phyloP scores from a whole-genome alignment of 257 asterid genomes.

The Gentiana dahurica region DNA sequence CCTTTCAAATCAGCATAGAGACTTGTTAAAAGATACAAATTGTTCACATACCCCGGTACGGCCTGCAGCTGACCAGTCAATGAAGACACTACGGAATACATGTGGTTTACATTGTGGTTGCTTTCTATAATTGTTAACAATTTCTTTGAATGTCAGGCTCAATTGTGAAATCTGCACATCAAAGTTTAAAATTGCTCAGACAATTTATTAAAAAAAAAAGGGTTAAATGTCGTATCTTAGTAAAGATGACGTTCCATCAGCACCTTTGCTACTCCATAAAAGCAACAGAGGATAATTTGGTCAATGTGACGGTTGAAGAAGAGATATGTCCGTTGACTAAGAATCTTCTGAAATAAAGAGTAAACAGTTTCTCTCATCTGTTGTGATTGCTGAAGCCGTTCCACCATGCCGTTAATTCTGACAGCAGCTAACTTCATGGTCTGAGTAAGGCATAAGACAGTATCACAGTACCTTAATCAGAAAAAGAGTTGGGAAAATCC shows the following conservation, averaged over 20 bases:
- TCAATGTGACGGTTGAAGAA: constrained; percentile 90
- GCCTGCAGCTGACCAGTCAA: constrained; percentile 31
- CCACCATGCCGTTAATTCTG: constrained; percentile 95
- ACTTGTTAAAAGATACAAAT: constrained; percentile 11
- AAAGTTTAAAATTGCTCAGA: constrained; percentile 11
- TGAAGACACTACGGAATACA: constrained; percentile 35
- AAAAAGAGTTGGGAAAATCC: background rate
- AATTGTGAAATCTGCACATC: constrained; percentile 61
- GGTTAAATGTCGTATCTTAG: background rate
- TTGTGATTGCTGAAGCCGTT: constrained; percentile 83
- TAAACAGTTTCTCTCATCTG: constrained; percentile 72
- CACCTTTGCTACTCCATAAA: constrained; percentile 98
- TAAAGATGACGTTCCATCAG: background rate
- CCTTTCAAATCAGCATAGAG: constrained; percentile 9
- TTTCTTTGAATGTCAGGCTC: constrained; percentile 35
- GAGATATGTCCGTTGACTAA: constrained; percentile 57
- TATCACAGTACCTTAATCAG: background rate
- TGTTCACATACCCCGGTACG: constrained; percentile 30
- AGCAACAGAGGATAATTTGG: constrained; percentile 93
- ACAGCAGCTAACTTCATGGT: constrained; percentile 93
- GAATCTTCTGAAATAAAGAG: constrained; percentile 86
- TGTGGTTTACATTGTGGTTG: constrained; percentile 44
- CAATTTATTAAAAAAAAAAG: background rate
- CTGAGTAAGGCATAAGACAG: constrained; percentile 20
- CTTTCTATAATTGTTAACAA: constrained; percentile 33